Percentiles rank a stretch among this genome's conserved stretches.
Conservation (phyloP, 2,329 filamentous ascomycete species). For the Phyllosticta citriasiana region DNA sequence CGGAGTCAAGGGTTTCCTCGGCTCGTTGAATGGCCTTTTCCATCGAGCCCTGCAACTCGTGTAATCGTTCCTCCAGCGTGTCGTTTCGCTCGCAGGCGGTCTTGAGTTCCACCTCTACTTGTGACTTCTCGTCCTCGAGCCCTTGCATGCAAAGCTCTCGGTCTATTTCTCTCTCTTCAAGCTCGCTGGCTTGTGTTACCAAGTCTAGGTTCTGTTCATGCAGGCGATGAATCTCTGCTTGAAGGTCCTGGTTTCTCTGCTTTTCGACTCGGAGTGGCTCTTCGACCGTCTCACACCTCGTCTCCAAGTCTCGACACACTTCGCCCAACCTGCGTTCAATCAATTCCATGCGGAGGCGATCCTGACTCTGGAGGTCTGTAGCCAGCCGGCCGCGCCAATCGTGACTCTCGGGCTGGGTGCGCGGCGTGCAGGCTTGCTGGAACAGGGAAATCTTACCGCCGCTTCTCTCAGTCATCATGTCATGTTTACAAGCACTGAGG, state of each 20-base stretch:
- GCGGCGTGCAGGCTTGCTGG: constrained; percentile 30
- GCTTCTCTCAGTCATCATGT: not conserved
- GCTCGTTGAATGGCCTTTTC: constrained; percentile 25
- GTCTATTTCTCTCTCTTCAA: constrained; percentile 29
- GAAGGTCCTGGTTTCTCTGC: constrained; percentile 23
- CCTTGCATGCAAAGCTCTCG: constrained; percentile 26
- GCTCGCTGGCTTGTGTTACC: constrained; percentile 19
- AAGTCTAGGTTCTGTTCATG: constrained; percentile 28
- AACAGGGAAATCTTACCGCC: constrained; percentile 19
- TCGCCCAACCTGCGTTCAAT: constrained; percentile 41
- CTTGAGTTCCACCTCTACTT: constrained; percentile 28
- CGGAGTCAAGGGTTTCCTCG: constrained; percentile 18
- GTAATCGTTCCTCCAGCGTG: constrained; percentile 24
- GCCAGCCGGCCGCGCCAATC: constrained; percentile 43
- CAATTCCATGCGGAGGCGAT: constrained; percentile 33
- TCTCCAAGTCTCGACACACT: constrained; percentile 47
- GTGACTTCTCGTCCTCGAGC: constrained; percentile 32
- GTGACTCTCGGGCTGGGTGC: constrained; percentile 20
- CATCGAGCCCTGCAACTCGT: constrained; percentile 27
- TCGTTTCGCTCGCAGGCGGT: constrained; percentile 29
- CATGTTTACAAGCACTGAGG: constrained; percentile 16
- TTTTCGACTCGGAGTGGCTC: constrained; percentile 41
- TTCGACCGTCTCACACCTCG: constrained; percentile 45
- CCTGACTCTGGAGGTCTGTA: constrained; percentile 30
- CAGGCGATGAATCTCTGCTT: constrained; percentile 23